phyloP scores from a whole-genome alignment of 1,139 yeast genomes.

The Pichia cactophila region DNA sequence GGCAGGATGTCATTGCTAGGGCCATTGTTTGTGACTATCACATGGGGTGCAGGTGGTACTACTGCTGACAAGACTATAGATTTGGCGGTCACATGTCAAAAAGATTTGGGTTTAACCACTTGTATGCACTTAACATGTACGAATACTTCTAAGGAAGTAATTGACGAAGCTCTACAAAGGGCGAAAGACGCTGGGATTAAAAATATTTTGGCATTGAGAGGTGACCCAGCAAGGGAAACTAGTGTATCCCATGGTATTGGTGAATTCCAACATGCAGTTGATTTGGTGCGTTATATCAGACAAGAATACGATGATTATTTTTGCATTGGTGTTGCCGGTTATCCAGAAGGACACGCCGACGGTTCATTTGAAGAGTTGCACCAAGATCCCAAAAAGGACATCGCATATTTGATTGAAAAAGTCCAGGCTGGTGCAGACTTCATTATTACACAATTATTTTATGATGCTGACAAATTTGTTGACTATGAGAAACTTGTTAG shows the following conservation, averaged over 20 bases:
- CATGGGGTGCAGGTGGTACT: conserved; percentile 99
- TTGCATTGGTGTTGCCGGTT: conserved; percentile 63
- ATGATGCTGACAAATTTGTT: conserved; percentile 52
- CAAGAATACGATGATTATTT: conserved; percentile 41
- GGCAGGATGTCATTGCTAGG: conserved; percentile 82
- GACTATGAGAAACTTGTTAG: conserved; percentile 38
- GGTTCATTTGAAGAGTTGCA: conserved; percentile 50
- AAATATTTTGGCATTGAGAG: conserved; percentile 86
- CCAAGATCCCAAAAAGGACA: conserved; percentile 58
- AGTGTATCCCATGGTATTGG: conserved; percentile 97
- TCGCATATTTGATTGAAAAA: conserved; percentile 74
- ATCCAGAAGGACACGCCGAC: conserved; percentile 80
- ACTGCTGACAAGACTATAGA: conserved; percentile 83
- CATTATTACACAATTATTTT: conserved; percentile 81
- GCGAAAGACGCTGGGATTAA: conserved; percentile 76
- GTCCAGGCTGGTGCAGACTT: conserved; percentile 93
- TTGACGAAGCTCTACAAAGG: conserved; percentile 66
- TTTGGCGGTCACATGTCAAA: conserved; percentile 70
- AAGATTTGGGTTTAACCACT: conserved; percentile 72
- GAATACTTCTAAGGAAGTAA: conserved; percentile 67
- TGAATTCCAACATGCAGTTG: conserved; percentile 77
- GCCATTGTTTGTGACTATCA: conserved; percentile 83
- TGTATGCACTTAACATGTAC: conserved; percentile 96
- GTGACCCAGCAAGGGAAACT: conserved; percentile 89
- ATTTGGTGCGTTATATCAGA: conserved; percentile 73